phyloP scores from a whole-genome alignment of 1,284 basidiomycete genomes.

The Rhodofomes roseus region DNA sequence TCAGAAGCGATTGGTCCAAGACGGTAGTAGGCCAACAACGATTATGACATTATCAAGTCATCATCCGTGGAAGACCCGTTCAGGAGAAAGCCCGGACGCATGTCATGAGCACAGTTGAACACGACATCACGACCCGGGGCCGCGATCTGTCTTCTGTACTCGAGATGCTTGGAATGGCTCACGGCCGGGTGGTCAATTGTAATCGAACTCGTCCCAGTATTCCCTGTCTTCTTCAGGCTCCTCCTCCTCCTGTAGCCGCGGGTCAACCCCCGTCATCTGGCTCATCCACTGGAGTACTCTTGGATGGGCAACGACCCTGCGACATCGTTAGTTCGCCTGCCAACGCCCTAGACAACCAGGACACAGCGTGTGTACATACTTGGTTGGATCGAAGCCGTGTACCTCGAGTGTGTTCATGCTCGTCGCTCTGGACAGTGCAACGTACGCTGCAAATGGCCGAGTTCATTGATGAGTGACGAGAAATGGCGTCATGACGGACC shows the following conservation, averaged over 20 bases:
- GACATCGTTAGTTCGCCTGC: background rate
- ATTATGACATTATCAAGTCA: too few relatives aligned
- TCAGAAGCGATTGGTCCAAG: too few relatives aligned
- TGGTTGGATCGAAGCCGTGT: conserved; percentile 49
- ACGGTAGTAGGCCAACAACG: too few relatives aligned
- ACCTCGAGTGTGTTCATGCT: conserved; percentile 67
- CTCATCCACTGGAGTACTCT: background rate
- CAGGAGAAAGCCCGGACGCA: too few relatives aligned
- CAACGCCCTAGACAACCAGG: background rate
- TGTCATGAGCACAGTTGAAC: too few relatives aligned
- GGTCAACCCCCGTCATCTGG: background rate
- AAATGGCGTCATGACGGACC: conserved; percentile 30
- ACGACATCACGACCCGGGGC: too few relatives aligned
- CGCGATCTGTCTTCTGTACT: too few relatives aligned
- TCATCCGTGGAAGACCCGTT: too few relatives aligned
- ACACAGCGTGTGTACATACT: conserved; percentile 30
- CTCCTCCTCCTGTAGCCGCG: background rate
- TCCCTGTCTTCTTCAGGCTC: background rate
- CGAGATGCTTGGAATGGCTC: too few relatives aligned
- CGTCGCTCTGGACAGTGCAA: conserved; percentile 66
- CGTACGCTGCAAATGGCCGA: conserved; percentile 48
- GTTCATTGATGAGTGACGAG: background rate
- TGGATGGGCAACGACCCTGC: background rate
- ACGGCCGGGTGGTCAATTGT: too few relatives aligned
- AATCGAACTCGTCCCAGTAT: conserved; percentile 1